Conservation (phyloP, 108 stramenopile genomes). For the Cyclotella atomus region DNA sequence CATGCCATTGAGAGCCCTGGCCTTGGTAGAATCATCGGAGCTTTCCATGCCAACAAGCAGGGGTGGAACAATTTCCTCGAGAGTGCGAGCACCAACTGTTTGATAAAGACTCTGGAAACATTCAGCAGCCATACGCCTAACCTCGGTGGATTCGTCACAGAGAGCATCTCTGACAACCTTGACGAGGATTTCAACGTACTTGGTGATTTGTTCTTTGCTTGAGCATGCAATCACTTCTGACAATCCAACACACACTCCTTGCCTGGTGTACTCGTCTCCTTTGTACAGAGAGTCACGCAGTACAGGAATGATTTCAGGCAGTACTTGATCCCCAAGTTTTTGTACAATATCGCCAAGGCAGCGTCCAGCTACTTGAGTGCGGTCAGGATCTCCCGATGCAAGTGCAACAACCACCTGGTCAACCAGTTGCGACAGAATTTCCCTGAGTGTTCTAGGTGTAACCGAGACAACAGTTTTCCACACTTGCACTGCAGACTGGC, state of each 20-base stretch:
- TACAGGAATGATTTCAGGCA: slow-evolving; percentile 95
- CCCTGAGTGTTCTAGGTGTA: slow-evolving; percentile 91
- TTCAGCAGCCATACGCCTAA: slow-evolving; percentile 89
- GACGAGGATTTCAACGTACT: slow-evolving; percentile 91
- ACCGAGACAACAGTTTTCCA: slow-evolving; percentile 99
- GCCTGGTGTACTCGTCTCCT: slow-evolving; percentile 81
- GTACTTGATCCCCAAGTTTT: slow-evolving; percentile 97
- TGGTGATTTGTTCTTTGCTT: slow-evolving; percentile 89
- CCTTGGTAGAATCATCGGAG: slow-evolving; percentile 57
- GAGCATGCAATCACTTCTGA: slow-evolving; percentile 92
- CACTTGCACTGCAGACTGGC: slow-evolving; percentile 94
- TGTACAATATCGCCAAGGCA: slow-evolving; percentile 96
- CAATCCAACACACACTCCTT: slow-evolving; percentile 97
- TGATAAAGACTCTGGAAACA: slow-evolving; percentile 95
- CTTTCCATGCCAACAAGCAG: slow-evolving; percentile 87
- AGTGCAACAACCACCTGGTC: slow-evolving; percentile 83
- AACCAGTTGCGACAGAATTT: slow-evolving; percentile 93
- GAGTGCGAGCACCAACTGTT: slow-evolving; percentile 85
- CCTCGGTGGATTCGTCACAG: slow-evolving; percentile 85
- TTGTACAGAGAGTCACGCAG: slow-evolving; percentile 85
- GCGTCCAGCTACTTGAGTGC: slow-evolving; percentile 92
- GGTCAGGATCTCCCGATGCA: slow-evolving; percentile 85
- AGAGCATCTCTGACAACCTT: slow-evolving; percentile 95
- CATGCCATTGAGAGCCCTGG: slow-evolving; percentile 92
- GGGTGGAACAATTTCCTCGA: slow-evolving; percentile 94